Evolutionary conservation across 2,329 filamentous ascomycete species (phyloP), one percentile per base, ranked within the genome.

Genomic region (Orbilia quercus): DNA sequence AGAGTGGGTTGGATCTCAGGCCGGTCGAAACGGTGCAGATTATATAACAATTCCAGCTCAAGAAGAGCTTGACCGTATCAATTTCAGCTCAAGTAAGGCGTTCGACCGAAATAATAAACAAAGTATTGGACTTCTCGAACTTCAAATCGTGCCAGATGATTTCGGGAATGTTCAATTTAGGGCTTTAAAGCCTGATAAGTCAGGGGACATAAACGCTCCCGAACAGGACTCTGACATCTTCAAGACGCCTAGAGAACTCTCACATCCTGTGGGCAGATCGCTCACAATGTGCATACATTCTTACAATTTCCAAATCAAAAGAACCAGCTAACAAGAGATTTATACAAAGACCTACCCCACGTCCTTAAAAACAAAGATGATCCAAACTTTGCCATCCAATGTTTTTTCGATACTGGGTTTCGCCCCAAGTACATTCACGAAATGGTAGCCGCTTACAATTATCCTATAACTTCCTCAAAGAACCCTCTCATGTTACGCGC

Each of bases 111-210:
- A 28, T 9, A 1, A 25, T 5, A 14, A 7, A 23, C 5, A 44
- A 14, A 9, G 9, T 44, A 14, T 23, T 14, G 38, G 22, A 44
- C 2, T 7, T n/a, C 12, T 45, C 7, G 54, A 58, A n/a, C n/a
- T 58, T n/a, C 34, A 58, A 31, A 44, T 58, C 18, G 54, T 36
- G 5, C 34, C 54, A 22, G n/a, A 23, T 7, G 28, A 14, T n/a
- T 9, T 12, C 4, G n/a, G 2, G 4, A 44, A 58, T n/a, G 54
- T 42, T 14, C 16, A 9, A 20, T 58, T 58, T 31, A 2, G n/a
- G 11, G 22, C 22, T 5, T 31, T 31, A 5, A 14, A 31, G 3
- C 11, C 16, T 22, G 11, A 31, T 2, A 14, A 28, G 2, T 25
- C 28, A 5, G 5, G 9, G 28, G 28, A 31, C 28, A 5, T 31